Evolutionary conservation across 192 early-diverging fungal species (phyloP), one percentile per base, ranked within the genome.

Genomic region (Backusella psychrophila): DNA sequence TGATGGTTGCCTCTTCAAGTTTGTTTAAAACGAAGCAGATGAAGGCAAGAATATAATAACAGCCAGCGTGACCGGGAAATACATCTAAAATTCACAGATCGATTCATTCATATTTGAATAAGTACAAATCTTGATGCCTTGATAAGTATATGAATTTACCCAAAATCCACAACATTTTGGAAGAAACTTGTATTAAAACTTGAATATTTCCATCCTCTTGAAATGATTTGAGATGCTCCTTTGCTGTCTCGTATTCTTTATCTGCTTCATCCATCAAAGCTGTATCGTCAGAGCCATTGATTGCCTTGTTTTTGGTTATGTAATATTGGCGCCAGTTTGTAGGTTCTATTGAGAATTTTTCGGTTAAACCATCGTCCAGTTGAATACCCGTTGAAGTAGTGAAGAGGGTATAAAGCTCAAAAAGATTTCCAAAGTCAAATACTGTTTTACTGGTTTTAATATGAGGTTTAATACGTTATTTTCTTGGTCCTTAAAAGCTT

Each of bases 21-120:
- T 83, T 80, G 41, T 88, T 88, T 29, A 88, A 65, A 1, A 88
- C 84, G 70, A 84, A 88, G 5, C 86, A 75, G 33, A 86, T 82
- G 56, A 88, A 88, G 35, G 77, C 87, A 7, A 88, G 75, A 39
- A 88, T 72, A 73, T 88, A 84, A 77, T 88, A 88, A 71, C 85
- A 86, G 26, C 85, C 87, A 38, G 84, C 85, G 77, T 88, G 85
- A 21, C 77, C 82, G 56, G 87, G 87, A 39, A 86, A 88, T 39
- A 85, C 75, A 19, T 88, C 87, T 63, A 63, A 33, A 9, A 63
- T 63, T 14, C 26, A 63, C 26, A 81, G 69, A 56, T 23, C 67
- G 21, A 38, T 23, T 56, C 11, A 21, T 21, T 7, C 26, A 12
- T 26, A 63, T 63, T 29, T 29, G 38, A 38, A 11, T 76, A 7